These are phyloP conservation scores for Trichoderma koningii DNA, from an alignment of 2,329 filamentous ascomycete species.

Conservation along the genomic window DNA sequence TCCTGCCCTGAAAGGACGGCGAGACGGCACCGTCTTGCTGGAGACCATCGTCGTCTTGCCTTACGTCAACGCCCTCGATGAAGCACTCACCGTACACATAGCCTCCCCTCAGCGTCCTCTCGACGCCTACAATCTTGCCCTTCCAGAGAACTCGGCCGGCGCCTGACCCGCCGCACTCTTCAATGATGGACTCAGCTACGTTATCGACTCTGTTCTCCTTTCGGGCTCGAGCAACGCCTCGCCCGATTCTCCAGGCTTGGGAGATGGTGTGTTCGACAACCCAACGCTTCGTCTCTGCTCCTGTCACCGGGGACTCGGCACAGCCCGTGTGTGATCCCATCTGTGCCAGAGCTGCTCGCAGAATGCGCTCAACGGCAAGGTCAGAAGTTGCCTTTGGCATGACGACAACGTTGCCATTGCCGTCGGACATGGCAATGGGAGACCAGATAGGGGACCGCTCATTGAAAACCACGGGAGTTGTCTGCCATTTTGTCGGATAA, in stretches of 20 bases:
- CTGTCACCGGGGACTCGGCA: constrained; percentile 52
- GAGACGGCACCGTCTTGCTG: not conserved
- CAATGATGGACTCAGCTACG: constrained; percentile 60
- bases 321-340: constrained; percentile 57
- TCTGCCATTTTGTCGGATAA: constrained; percentile 58
- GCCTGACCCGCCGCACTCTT: constrained; percentile 56
- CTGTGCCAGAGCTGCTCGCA: constrained; percentile 54
- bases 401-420: constrained; percentile 53
- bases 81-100: constrained; percentile 62
- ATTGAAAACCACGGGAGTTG: constrained; percentile 55
- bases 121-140: constrained; percentile 64
- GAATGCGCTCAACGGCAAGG: constrained; percentile 50
- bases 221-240: constrained; percentile 57
- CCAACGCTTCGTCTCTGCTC: constrained; percentile 53
- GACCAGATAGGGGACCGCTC: constrained; percentile 49
- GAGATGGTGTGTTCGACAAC: constrained; percentile 56
- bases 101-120: constrained; percentile 57
- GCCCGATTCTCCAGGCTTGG: constrained; percentile 60
- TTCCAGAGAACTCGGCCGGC: constrained; percentile 61
- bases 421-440: constrained; percentile 53
- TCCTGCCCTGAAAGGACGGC: constrained; percentile 45
- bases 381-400: constrained; percentile 53
- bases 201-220: constrained; percentile 52
- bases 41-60: constrained; percentile 34
- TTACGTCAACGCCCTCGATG: constrained; percentile 52